phyloP scores from a whole-genome alignment of 345 rosid genomes.

The Euphorbia lathyris region DNA sequence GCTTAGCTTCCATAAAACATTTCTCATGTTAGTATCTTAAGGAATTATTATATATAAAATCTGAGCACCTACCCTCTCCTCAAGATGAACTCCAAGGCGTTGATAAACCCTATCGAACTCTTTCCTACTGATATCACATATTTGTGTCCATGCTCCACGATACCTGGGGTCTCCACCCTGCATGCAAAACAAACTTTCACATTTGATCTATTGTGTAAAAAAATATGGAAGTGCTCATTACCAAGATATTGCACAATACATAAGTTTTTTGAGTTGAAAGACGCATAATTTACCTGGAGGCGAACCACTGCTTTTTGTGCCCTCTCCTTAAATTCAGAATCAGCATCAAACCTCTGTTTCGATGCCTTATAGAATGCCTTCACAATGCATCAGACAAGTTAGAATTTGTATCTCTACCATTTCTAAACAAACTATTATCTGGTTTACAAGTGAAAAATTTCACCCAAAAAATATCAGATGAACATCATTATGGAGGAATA shows the following conservation, averaged over 20 bases:
- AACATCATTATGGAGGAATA: neutral
- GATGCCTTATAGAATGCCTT: slow-evolving; percentile 85
- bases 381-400: slow-evolving; percentile 23
- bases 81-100: slow-evolving; percentile 71
- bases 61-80: slow-evolving; percentile 64
- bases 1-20: neutral
- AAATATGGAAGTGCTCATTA: neutral
- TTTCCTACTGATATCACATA: slow-evolving; percentile 69
- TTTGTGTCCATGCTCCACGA: slow-evolving; percentile 76
- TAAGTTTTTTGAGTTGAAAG: neutral
- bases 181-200: neutral
- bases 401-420: slow-evolving; percentile 11
- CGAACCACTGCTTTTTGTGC: slow-evolving; percentile 93
- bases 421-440: neutral
- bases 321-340: slow-evolving; percentile 70
- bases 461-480: neutral
- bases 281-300: slow-evolving; percentile 61
- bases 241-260: neutral
- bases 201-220: neutral
- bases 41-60: neutral
- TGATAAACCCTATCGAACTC: slow-evolving; percentile 82
- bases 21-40: neutral
- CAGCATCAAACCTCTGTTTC: slow-evolving; percentile 69
- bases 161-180: slow-evolving; percentile 85
- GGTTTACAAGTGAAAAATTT: neutral